Conservation (phyloP, 352 stramenopile genomes). For the Phytophthora kernoviae region DNA sequence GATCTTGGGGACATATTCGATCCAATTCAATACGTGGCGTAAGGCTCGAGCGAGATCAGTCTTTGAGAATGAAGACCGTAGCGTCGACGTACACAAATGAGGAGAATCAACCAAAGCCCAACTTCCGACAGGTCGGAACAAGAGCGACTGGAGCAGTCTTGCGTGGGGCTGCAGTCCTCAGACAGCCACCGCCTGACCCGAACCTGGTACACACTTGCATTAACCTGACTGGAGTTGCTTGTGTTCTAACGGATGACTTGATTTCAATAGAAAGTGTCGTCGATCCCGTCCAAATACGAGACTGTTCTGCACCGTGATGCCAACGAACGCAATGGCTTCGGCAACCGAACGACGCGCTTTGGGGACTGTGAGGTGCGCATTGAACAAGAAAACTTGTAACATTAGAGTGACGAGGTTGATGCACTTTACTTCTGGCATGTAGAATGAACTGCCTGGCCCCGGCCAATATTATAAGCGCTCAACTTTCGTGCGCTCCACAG, state of each 20-base stretch:
- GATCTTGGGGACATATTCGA: not conserved
- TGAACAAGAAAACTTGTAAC: not conserved
- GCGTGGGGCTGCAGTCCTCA: conserved; percentile 24
- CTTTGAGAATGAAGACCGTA: conserved; percentile 23
- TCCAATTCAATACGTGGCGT: too few species aligned
- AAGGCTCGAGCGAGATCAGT: not conserved
- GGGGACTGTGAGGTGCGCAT: conserved; percentile 49
- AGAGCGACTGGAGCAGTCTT: conserved; percentile 40
- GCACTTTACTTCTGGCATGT: conserved; percentile 8
- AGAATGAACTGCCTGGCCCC: conserved; percentile 77
- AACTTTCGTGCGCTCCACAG: conserved; percentile 60
- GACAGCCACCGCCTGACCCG: conserved; percentile 19
- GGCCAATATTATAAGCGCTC: conserved; percentile 72
- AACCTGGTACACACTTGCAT: conserved; percentile 18
- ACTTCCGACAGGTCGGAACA: conserved; percentile 71
- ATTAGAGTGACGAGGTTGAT: conserved; percentile 1
- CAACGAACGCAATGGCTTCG: conserved; percentile 69
- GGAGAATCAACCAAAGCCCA: conserved; percentile 36
- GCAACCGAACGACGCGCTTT: conserved; percentile 71
- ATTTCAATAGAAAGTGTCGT: conserved; percentile 50
- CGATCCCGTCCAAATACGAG: conserved; percentile 84
- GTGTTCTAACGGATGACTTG: too few species aligned
- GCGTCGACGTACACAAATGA: conserved; percentile 17
- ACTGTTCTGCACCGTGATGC: conserved; percentile 66
- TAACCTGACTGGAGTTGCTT: too few species aligned